Evolutionary conservation across 306 rosid species (phyloP), one percentile per base, ranked within the genome.

Genomic region (Begonia masoniana): DNA sequence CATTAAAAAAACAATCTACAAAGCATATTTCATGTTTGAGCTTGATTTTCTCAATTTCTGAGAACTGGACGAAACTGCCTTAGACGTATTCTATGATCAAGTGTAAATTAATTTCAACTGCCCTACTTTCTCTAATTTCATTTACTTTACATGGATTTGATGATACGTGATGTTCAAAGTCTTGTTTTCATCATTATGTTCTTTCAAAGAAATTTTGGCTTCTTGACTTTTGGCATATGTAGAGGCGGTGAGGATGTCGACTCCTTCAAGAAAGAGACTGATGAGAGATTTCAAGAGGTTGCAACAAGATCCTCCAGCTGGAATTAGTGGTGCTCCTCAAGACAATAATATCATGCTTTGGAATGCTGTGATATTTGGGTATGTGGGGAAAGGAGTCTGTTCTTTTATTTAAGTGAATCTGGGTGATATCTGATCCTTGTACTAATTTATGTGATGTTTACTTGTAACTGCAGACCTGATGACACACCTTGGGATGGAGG

Each of bases 341-440:
- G 95, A 88, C 78, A 88, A 85, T 59, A 88, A 88, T 62, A 85
- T 88, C 53, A 78, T 82, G 97, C 89, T 85, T 54, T 88, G 97
- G 97, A 88, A 88, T 76, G 97, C 97, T 66, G 97, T 88, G 39
- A 84, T 88, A 60, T 88, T 88, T 67, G 97, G 97, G 97, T 88
- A 60, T 49, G 76, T 70, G 72, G 59, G 53, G 50, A 36, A 51
- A 11, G 31, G 52, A 72, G 62, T 12, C 52, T 48, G 26, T 58
- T 14, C 3, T 41, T 15, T 10, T 48, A 41, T 17, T 42, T 3
- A 14, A 31, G 9, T 31, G 39, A 31, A 31, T 31, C 1, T 31
- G 7, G 8, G 39, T 31, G 5, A 7, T 31, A 31, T 31, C 39
- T 31, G 24, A 21, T 26, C 12, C 13, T 54, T 35, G 58, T 15